Percentiles rank a stretch among this genome's conserved stretches.
These are phyloP conservation scores for Venturia oleaginea DNA, from an alignment of 2,329 filamentous ascomycete genomes.

Conservation along the genomic window DNA sequence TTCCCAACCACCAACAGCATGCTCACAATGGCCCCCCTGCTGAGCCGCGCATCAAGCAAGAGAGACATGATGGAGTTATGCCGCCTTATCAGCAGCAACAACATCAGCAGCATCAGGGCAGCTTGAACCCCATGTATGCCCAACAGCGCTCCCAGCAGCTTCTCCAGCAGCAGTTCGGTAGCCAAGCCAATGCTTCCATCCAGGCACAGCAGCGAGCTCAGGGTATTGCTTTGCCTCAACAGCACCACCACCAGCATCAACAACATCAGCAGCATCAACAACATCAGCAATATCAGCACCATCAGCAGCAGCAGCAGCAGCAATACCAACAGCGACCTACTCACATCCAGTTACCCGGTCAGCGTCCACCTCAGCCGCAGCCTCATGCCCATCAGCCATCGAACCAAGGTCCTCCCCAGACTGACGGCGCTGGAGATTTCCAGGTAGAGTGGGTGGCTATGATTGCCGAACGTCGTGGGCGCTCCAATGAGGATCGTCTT, in stretches of 20 bases:
- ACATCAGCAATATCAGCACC: constrained; percentile 30
- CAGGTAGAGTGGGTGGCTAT: constrained; percentile 49
- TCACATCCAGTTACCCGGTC: constrained; percentile 24
- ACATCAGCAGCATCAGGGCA: constrained; percentile 20
- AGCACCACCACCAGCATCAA: constrained; percentile 18
- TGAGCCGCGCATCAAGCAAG: constrained; percentile 25
- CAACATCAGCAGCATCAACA: constrained; percentile 28
- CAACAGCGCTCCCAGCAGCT: constrained; percentile 46
- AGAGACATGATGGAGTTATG: constrained; percentile 21
- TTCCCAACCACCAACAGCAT: constrained; percentile 14
- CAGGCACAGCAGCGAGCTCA: constrained; percentile 27
- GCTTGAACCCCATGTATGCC: constrained; percentile 37
- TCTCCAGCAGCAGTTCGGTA: constrained; percentile 50
- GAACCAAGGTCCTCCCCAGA: constrained; percentile 43
- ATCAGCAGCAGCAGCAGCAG: constrained; percentile 25
- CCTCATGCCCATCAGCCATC: constrained; percentile 35
- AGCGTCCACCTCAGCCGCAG: constrained; percentile 21
- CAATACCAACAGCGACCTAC: constrained; percentile 33
- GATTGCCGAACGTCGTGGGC: constrained; percentile 47
- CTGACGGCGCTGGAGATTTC: constrained; percentile 62
- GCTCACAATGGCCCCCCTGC: constrained; percentile 24
- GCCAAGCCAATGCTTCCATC: constrained; percentile 56
- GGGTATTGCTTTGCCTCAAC: constrained; percentile 30
- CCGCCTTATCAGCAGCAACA: constrained; percentile 22
- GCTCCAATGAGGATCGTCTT: constrained; percentile 43